phyloP scores from a whole-genome alignment of 768 basidiomycete species.

The Pisolithus sp. region DNA sequence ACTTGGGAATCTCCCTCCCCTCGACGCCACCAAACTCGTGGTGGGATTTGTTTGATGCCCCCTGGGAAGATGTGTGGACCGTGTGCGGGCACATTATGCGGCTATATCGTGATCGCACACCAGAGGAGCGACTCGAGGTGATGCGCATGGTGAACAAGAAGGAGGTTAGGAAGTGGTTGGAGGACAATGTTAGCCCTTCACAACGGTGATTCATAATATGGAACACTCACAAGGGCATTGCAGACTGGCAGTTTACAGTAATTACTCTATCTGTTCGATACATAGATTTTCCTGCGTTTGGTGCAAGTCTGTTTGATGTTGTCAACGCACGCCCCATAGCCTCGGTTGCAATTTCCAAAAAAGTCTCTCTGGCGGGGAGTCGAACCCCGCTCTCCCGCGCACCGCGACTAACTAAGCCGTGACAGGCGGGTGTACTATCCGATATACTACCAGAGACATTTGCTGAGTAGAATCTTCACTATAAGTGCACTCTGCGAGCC shows the following conservation, averaged over 20 bases:
- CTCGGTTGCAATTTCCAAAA: background rate
- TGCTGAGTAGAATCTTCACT: no score
- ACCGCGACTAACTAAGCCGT: conserved; percentile 4
- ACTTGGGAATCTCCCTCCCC: conserved; percentile 69
- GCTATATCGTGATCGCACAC: conserved; percentile 56
- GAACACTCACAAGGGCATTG: no score
- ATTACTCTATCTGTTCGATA: no score
- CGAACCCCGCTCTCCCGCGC: conserved; percentile 30
- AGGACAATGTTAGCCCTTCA: conserved; percentile 34
- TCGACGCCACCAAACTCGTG: conserved; percentile 67
- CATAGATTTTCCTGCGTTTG: no score
- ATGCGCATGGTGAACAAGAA: conserved; percentile 63
- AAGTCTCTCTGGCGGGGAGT: conserved; percentile 25
- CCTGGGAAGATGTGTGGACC: conserved; percentile 83
- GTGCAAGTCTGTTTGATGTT: background rate
- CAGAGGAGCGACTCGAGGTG: conserved; percentile 41
- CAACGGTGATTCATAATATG: conserved; percentile 6
- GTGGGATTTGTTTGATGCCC: conserved; percentile 93
- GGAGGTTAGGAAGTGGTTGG: conserved; percentile 79
- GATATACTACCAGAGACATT: conserved; percentile 42
- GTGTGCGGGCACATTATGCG: conserved; percentile 82
- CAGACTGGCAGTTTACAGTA: no score
- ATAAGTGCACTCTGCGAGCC: no score
- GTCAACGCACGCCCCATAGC: no score
- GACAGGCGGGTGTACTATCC: conserved; percentile 49